phyloP scores from a whole-genome alignment of 345 rosid genomes.

The Hibiscus tridactylites region DNA sequence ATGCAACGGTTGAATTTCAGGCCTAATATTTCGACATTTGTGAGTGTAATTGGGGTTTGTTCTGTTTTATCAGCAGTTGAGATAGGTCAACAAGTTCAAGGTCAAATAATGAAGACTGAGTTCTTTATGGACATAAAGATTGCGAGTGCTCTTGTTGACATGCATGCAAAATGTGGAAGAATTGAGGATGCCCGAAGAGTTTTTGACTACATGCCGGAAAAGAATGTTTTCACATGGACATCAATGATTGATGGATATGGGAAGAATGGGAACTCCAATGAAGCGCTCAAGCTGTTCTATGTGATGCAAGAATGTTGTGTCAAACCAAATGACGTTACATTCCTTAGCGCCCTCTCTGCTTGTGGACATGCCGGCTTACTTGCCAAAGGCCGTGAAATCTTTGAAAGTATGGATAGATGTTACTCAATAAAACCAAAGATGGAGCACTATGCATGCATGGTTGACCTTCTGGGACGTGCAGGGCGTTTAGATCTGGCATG shows the following conservation, averaged over 20 bases:
- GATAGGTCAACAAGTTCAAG: slow-evolving; percentile 64
- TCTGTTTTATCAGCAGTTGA: slow-evolving; percentile 54
- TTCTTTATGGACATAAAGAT: slow-evolving; percentile 45
- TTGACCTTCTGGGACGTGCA: slow-evolving; percentile 81
- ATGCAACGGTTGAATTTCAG: slow-evolving; percentile 53
- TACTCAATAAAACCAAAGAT: slow-evolving; percentile 57
- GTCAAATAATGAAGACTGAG: slow-evolving; percentile 58
- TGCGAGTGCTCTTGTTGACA: slow-evolving; percentile 85
- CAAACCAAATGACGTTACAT: slow-evolving; percentile 69
- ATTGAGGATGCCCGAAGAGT: slow-evolving; percentile 48
- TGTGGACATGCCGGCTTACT: slow-evolving; percentile 85
- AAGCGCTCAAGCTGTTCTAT: slow-evolving; percentile 67
- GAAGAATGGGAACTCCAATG: slow-evolving; percentile 59
- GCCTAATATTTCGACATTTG: slow-evolving; percentile 70
- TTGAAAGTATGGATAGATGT: slow-evolving; percentile 70
- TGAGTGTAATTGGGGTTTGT: slow-evolving; percentile 80
- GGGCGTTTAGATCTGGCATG: slow-evolving; percentile 61
- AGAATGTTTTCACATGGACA: slow-evolving; percentile 86
- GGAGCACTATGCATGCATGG: slow-evolving; percentile 95
- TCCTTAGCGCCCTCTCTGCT: slow-evolving; percentile 80
- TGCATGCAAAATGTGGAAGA: slow-evolving; percentile 85
- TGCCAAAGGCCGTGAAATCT: slow-evolving; percentile 55
- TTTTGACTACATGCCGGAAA: slow-evolving; percentile 55
- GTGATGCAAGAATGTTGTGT: slow-evolving; percentile 39
- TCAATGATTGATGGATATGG: slow-evolving; percentile 98